A percentile compares a stretch with the other conserved stretches of the same genome.
These are phyloP conservation scores for Lachnellula cervina DNA, from an alignment of 2,329 filamentous ascomycete genomes.

Conservation along the genomic window DNA sequence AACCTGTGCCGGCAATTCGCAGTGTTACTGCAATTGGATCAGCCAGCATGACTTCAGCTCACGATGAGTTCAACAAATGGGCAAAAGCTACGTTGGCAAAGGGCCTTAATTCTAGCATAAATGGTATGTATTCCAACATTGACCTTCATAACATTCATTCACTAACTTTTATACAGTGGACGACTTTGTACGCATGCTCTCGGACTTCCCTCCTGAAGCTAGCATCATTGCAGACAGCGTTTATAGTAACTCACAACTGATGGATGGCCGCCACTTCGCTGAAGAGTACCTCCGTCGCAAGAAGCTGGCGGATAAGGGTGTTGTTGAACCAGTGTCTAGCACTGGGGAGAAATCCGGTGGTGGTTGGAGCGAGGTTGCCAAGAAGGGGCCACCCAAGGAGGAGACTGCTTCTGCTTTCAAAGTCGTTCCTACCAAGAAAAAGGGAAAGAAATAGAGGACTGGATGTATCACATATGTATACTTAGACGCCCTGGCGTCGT, in stretches of 20 bases:
- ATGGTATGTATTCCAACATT: conserved; percentile 46
- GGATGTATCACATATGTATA: conserved; percentile 22
- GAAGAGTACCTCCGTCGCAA: conserved; percentile 92
- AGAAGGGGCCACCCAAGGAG: conserved; percentile 65
- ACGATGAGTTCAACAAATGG: conserved; percentile 95
- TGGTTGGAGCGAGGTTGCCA: conserved; percentile 95
- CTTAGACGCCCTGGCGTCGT: conserved; percentile 16
- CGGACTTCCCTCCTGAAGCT: conserved; percentile 69
- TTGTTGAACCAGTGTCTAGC: conserved; percentile 58
- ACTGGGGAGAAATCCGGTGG: conserved; percentile 45
- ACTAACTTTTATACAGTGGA: conserved; percentile 45
- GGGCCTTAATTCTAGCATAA: conserved; percentile 63
- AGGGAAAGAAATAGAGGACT: conserved; percentile 63
- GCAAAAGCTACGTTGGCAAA: conserved; percentile 72
- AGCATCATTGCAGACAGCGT: conserved; percentile 86
- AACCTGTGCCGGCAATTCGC: conserved; percentile 49
- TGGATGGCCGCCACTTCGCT: conserved; percentile 89
- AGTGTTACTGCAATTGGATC: conserved; percentile 41
- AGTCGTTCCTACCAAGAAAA: conserved; percentile 89
- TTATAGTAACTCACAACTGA: conserved; percentile 79
- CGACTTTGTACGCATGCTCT: conserved; percentile 71
- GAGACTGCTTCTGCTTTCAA: conserved; percentile 60
- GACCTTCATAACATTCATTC: neutral
- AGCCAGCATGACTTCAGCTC: conserved; percentile 45
- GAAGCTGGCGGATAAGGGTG: conserved; percentile 87